Conservation (phyloP, 345 rosid species). For the Arabidopsis thaliana region TAIR10.1 NC_003076.8:1908501-1909000, state of each 20-base stretch:
- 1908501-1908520: background rate
- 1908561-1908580: background rate
- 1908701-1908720: slow-evolving; percentile 48
- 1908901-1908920: no score
- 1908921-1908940: no score
- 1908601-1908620: background rate
- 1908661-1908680: slow-evolving; percentile 33
- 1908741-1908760: slow-evolving; percentile 45
- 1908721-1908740: slow-evolving; percentile 47
- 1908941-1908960: background rate
- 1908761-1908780: slow-evolving; percentile 37
- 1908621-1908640: background rate
- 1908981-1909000: no score
- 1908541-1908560: background rate
- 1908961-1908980: no score
- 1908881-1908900: background rate
- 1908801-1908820: slow-evolving; percentile 17
- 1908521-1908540: background rate
- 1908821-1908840: slow-evolving; percentile 9
- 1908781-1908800: slow-evolving; percentile 37
- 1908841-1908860: slow-evolving; percentile 7
- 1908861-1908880: slow-evolving; percentile 6
- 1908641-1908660: slow-evolving; percentile 20
- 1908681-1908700: slow-evolving; percentile 32
- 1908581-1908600: no score